These are phyloP conservation scores for peach (Prunus persica) DNA, from an alignment of 306 rosid species.

Conservation along the genomic window DNA sequence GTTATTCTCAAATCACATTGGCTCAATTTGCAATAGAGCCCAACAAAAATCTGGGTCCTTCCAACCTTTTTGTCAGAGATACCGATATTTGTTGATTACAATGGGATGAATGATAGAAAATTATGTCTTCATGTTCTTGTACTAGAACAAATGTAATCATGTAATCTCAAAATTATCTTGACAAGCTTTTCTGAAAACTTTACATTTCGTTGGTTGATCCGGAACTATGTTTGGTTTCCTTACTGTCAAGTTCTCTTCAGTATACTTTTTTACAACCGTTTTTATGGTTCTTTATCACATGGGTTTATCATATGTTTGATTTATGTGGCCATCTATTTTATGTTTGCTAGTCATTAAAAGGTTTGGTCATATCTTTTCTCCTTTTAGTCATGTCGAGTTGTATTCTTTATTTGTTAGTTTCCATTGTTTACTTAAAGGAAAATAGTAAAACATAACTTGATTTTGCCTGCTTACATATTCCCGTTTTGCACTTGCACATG, in stretches of 20 bases:
- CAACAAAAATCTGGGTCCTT: not conserved
- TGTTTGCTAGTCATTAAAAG: not conserved
- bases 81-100: not conserved
- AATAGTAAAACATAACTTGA: not conserved
- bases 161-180: not conserved
- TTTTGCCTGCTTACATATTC: not conserved
- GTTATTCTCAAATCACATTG: not conserved
- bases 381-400: not conserved
- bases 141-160: not conserved
- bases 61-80: not conserved
- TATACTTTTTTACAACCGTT: not conserved
- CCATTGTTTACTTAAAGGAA: not conserved
- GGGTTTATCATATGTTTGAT: not conserved
- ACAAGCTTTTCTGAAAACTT: not conserved
- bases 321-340: not conserved
- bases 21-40: not conserved
- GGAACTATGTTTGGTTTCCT: not conserved
- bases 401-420: too few species aligned
- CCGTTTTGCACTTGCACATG: not conserved
- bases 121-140: not conserved
- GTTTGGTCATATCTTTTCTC: not conserved
- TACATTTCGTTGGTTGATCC: not conserved
- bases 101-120: not conserved
- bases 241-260: not conserved
- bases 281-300: not conserved